Percentiles rank a stretch among this genome's conserved stretches.
Evolutionary conservation across 2,329 filamentous ascomycete species (phyloP).

Genomic region (Trichoderma polysporum): DNA sequence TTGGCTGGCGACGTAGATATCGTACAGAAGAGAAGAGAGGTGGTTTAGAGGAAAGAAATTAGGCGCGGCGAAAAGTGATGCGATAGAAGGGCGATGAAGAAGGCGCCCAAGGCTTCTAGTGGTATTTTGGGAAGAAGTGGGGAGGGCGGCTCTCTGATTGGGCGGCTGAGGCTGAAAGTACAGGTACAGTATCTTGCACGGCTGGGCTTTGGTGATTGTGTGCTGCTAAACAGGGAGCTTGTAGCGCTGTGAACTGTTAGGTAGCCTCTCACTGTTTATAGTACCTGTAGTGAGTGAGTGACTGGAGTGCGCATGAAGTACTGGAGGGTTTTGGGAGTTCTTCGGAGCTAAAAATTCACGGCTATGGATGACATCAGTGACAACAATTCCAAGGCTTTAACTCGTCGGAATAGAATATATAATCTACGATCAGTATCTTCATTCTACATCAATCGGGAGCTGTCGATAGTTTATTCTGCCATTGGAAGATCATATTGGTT

Average conservation of each 20-base stretch:
- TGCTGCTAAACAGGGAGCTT: not conserved
- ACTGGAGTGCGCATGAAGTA: not conserved
- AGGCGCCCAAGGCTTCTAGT: constrained; percentile 12
- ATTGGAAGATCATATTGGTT: not conserved
- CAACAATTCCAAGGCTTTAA: not conserved
- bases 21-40: not conserved
- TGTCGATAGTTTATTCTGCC: not conserved
- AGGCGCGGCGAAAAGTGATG: constrained; percentile 8
- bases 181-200: constrained; percentile 11
- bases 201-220: constrained; percentile 9
- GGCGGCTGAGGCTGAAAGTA: constrained; percentile 14
- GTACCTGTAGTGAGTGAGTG: too few species aligned
- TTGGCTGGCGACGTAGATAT: too few species aligned
- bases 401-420: not conserved
- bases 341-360: not conserved
- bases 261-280: not conserved
- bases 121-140: constrained; percentile 27
- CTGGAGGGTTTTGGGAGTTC: not conserved
- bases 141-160: constrained; percentile 29
- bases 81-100: constrained; percentile 9
- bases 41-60: not conserved
- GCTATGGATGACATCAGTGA: constrained; percentile 14
- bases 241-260: not conserved
- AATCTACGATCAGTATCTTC: not conserved
- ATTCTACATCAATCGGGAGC: not conserved